phyloP scores from a whole-genome alignment of 768 basidiomycete genomes.

The Leccinum arenicola region DNA sequence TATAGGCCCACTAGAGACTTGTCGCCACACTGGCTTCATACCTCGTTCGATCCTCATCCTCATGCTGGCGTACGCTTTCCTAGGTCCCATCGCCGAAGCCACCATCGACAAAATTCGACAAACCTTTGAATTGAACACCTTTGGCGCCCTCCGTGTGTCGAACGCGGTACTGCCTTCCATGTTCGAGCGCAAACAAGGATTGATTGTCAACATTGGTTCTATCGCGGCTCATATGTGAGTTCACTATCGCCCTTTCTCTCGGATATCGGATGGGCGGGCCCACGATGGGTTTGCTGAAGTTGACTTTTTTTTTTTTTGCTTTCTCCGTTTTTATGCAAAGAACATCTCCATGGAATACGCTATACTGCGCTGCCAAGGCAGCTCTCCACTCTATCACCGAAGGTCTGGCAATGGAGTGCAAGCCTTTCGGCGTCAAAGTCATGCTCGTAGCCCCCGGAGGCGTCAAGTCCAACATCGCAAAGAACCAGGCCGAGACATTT shows the following conservation, averaged over 20 bases:
- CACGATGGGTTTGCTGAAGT: neutral
- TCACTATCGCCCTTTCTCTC: neutral
- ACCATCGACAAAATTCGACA: conserved; percentile 49
- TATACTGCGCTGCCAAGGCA: conserved; percentile 58
- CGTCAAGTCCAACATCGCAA: conserved; percentile 63
- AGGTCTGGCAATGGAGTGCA: conserved; percentile 69
- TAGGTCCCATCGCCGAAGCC: conserved; percentile 51
- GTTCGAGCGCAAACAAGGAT: conserved; percentile 58
- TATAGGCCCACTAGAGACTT: neutral
- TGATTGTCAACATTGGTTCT: conserved; percentile 76
- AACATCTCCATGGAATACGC: conserved; percentile 64
- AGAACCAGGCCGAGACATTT: conserved; percentile 46
- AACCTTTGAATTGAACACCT: conserved; percentile 66
- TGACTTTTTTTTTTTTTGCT: neutral
- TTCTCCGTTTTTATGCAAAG: conserved; percentile 32
- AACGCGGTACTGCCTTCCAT: conserved; percentile 69
- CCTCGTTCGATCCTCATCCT: neutral
- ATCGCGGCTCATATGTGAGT: conserved; percentile 59
- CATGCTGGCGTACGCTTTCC: neutral
- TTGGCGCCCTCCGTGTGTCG: conserved; percentile 56
- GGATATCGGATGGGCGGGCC: neutral
- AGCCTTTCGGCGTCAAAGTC: conserved; percentile 67
- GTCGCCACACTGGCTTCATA: neutral
- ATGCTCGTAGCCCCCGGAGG: conserved; percentile 67
- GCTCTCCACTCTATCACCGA: conserved; percentile 60